Evolutionary conservation across 2,329 filamentous ascomycete genomes (phyloP).

Genomic region (Alternaria sp.): DNA sequence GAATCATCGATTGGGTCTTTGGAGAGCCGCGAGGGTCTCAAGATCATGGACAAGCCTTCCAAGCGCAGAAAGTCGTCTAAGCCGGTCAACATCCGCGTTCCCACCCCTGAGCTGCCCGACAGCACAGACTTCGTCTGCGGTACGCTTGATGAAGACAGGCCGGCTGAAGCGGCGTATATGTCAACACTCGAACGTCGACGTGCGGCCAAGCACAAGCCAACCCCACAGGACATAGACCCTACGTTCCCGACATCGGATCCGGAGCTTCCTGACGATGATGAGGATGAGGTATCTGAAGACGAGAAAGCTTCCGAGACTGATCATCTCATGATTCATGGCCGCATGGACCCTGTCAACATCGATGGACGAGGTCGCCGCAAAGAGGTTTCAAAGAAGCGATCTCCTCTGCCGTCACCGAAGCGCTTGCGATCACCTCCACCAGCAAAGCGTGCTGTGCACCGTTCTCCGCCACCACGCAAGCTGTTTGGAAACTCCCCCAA

Average conservation of each 20-base stretch:
- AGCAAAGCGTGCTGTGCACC: conserved; percentile 40
- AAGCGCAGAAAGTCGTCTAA: conserved; percentile 55
- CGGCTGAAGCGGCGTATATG: conserved; percentile 91
- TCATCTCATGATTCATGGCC: conserved; percentile 70
- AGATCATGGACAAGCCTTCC: conserved; percentile 34
- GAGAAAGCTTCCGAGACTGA: conserved; percentile 64
- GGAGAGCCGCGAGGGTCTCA: conserved; percentile 45
- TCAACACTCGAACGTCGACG: conserved; percentile 82
- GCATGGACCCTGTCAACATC: conserved; percentile 71
- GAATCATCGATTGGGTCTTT: conserved; percentile 62
- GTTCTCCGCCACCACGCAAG: conserved; percentile 56
- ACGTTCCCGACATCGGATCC: conserved; percentile 95
- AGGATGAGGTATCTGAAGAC: conserved; percentile 54
- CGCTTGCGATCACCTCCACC: conserved; percentile 63
- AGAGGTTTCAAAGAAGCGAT: conserved; percentile 43
- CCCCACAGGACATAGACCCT: conserved; percentile 90
- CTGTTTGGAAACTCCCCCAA: conserved; percentile 75
- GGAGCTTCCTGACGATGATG: conserved; percentile 79
- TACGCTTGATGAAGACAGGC: conserved; percentile 92
- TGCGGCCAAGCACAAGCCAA: conserved; percentile 77
- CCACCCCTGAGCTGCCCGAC: conserved; percentile 84
- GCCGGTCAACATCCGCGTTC: conserved; percentile 64
- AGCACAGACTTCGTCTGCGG: conserved; percentile 99
- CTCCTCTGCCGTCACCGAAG: conserved; percentile 65
- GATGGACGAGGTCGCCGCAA: conserved; percentile 48